Conservation (phyloP, 345 rosid species). For the Eucalyptus globulus region DNA sequence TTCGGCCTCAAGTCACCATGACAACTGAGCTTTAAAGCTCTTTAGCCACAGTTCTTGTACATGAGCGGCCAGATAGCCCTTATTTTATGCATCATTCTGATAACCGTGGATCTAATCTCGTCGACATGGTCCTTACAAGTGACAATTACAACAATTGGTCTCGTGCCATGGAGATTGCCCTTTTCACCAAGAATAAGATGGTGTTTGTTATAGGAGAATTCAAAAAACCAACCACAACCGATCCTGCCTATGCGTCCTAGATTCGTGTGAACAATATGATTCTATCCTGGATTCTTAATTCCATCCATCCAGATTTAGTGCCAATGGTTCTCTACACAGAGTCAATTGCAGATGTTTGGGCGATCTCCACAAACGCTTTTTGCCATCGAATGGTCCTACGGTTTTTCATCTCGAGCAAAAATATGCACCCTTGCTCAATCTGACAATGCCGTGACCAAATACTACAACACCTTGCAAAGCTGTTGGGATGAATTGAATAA, state of each 20-base stretch:
- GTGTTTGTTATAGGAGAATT: background rate
- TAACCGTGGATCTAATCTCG: too few species aligned
- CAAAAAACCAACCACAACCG: fast-evolving
- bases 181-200: background rate
- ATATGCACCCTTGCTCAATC: background rate
- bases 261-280: background rate
- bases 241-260: background rate
- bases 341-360: background rate
- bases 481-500: background rate
- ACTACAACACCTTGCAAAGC: background rate
- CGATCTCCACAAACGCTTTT: fast-evolving
- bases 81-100: too few species aligned
- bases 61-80: fast-evolving
- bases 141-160: background rate
- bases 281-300: background rate
- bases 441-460: background rate
- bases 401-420: background rate
- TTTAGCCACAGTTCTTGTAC: fast-evolving
- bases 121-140: fast-evolving
- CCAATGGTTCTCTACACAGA: background rate
- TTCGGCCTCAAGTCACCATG: background rate
- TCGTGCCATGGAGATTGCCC: background rate
- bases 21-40: background rate
- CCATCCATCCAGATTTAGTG: background rate
- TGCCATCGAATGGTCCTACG: background rate